phyloP scores from a whole-genome alignment of 352 stramenopile species.

The Pythium guiyangense region DNA sequence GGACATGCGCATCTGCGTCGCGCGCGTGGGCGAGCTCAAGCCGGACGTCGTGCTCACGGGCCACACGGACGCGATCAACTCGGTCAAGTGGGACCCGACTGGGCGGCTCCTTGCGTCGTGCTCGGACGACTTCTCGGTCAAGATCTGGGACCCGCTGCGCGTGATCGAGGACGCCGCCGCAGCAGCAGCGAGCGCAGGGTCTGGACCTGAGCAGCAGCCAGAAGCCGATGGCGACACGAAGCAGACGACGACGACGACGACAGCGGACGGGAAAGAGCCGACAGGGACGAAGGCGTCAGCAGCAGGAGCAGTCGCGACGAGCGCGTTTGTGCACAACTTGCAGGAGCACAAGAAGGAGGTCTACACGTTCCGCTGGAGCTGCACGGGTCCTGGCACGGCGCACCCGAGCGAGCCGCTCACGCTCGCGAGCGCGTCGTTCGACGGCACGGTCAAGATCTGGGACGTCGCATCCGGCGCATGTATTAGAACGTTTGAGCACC shows the following conservation, averaged over 20 bases:
- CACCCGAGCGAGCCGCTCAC: conserved; percentile 66
- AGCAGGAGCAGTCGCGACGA: conserved; percentile 18
- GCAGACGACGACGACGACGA: background rate
- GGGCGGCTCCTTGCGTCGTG: conserved; percentile 93
- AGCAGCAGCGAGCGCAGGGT: conserved; percentile 2
- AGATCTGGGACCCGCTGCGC: conserved; percentile 91
- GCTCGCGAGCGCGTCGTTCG: conserved; percentile 94
- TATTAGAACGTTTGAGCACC: conserved; percentile 90
- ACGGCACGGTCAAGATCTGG: conserved; percentile 94
- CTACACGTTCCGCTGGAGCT: conserved; percentile 92
- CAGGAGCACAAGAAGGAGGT: conserved; percentile 92
- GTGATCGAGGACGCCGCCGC: background rate
- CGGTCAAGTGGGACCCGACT: conserved; percentile 96
- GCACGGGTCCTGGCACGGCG: conserved; percentile 64
- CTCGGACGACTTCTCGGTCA: conserved; percentile 97
- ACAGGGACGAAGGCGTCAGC: background rate
- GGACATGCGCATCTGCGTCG: conserved; percentile 91
- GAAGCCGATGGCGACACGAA: conserved; percentile 27
- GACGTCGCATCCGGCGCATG: conserved; percentile 89
- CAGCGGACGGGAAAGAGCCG: background rate
- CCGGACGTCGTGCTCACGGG: conserved; percentile 86
- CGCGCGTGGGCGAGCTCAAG: conserved; percentile 73
- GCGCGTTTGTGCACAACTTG: conserved; percentile 75
- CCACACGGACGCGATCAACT: conserved; percentile 98
- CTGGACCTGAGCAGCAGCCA: conserved; percentile 21